phyloP scores from a whole-genome alignment of 2,329 filamentous ascomycete species.

The Talaromyces piceae region DNA sequence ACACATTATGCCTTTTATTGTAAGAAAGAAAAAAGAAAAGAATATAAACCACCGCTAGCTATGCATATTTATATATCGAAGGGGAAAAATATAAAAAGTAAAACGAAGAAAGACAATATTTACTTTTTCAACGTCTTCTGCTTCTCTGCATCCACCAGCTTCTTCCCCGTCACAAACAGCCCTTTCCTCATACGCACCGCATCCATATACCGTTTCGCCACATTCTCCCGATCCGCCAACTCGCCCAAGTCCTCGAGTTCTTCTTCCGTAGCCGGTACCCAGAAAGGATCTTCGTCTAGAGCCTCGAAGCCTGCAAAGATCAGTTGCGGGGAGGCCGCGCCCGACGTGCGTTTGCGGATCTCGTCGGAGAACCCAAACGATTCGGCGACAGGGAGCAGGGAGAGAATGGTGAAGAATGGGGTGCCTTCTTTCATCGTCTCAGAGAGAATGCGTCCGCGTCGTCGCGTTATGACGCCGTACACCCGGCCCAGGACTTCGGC shows the following conservation, averaged over 20 bases:
- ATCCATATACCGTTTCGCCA: conserved; percentile 95
- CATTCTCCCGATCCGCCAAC: conserved; percentile 86
- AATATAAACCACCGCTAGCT: not conserved
- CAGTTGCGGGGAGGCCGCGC: conserved; percentile 84
- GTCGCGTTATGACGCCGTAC: conserved; percentile 94
- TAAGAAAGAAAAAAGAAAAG: too few relatives aligned
- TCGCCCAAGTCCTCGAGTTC: conserved; percentile 94
- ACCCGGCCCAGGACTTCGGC: conserved; percentile 91
- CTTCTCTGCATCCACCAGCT: conserved; percentile 83
- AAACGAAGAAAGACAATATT: too few relatives aligned
- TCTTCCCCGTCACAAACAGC: conserved; percentile 68
- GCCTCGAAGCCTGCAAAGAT: conserved; percentile 91
- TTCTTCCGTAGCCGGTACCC: conserved; percentile 94
- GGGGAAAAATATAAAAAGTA: not conserved
- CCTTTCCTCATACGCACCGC: conserved; percentile 80
- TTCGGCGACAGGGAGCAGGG: conserved; percentile 82
- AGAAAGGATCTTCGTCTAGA: conserved; percentile 92
- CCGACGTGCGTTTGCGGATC: conserved; percentile 88
- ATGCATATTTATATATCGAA: too few relatives aligned
- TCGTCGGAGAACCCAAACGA: conserved; percentile 95
- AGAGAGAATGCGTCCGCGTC: conserved; percentile 78
- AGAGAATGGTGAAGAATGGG: conserved; percentile 90
- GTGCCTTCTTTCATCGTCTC: conserved; percentile 93
- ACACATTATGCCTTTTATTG: too few relatives aligned
- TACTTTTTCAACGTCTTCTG: conserved; percentile 63